Conservation (phyloP, 2,329 filamentous ascomycete species). For the Arthrinium puccinioides region DNA sequence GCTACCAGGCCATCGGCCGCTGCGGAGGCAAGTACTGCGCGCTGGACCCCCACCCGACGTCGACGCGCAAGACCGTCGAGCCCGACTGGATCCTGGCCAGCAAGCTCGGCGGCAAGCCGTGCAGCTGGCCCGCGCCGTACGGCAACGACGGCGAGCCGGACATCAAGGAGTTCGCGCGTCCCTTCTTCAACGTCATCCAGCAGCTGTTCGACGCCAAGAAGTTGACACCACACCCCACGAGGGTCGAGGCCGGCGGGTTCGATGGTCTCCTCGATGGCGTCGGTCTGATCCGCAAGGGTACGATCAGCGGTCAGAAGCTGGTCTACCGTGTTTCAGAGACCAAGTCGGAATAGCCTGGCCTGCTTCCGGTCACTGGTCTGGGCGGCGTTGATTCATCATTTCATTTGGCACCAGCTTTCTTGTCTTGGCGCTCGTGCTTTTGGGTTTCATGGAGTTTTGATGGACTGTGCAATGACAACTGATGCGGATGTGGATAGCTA, state of each 20-base stretch:
- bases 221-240: conserved; percentile 6
- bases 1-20: conserved; percentile 26
- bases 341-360: not conserved
- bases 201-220: conserved; percentile 5
- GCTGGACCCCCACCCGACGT: conserved; percentile 5
- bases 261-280: conserved; percentile 5
- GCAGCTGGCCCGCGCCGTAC: conserved; percentile 2
- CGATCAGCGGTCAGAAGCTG: conserved; percentile 10
- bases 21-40: conserved; percentile 18
- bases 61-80: conserved; percentile 6
- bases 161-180: conserved; percentile 1
- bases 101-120: not conserved
- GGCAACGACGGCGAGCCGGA: conserved; percentile 4
- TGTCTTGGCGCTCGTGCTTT: too few species aligned
- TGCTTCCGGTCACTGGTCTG: not conserved
- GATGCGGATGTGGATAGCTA: too few species aligned
- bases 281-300: conserved; percentile 3
- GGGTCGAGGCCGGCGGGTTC: conserved; percentile 4
- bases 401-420: too few species aligned
- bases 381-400: not conserved
- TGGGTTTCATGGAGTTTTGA: too few species aligned
- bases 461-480: not conserved
- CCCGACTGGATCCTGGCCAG: conserved; percentile 7
- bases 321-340: conserved; percentile 22
- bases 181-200: conserved; percentile 7